Percentiles rank a stretch among this genome's conserved stretches.
phyloP scores from a whole-genome alignment of 2,329 filamentous ascomycete species.

The Pseudogymnoascus sp. region DNA sequence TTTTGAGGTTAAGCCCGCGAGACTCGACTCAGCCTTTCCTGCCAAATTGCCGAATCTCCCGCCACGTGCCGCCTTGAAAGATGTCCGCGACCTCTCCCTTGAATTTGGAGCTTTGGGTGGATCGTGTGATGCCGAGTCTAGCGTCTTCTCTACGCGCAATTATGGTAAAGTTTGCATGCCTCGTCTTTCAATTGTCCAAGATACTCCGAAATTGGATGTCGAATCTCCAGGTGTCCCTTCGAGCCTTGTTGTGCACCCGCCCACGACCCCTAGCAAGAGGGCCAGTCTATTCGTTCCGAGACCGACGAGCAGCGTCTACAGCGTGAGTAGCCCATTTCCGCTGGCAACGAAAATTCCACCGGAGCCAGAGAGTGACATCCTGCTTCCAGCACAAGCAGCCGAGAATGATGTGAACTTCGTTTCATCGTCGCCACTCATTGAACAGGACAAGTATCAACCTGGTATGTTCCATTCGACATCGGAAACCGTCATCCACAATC shows the following conservation, averaged over 20 bases:
- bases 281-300: background rate
- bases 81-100: background rate
- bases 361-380: background rate
- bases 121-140: background rate
- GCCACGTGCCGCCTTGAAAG: background rate
- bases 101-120: background rate
- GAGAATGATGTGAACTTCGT: background rate
- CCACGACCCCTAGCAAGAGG: background rate
- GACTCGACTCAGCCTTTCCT: background rate
- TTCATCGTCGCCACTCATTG: background rate
- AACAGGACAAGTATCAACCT: background rate
- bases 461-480: background rate
- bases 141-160: background rate
- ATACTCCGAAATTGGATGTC: background rate
- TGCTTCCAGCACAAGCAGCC: background rate
- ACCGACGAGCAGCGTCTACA: background rate
- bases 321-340: background rate
- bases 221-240: background rate
- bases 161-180: background rate
- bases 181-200: background rate
- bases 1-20: background rate
- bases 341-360: background rate
- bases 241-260: background rate
- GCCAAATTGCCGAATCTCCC: background rate
- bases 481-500: background rate